Evolutionary conservation across 306 rosid species (phyloP), one percentile per base, ranked within the genome.

Genomic region (Rosa lucieae): DNA sequence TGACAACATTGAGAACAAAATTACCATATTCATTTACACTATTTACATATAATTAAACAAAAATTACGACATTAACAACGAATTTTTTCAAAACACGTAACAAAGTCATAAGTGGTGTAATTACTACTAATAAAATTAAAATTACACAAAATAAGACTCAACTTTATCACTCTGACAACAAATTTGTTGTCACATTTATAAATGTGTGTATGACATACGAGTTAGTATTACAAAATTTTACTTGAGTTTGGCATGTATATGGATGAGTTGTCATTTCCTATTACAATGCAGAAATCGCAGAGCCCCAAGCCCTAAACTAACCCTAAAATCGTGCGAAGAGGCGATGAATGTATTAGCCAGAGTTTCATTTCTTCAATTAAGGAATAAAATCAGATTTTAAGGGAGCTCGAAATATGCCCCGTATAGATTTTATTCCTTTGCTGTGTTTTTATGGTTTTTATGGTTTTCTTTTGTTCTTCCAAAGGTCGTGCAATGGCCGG

Each of bases 401-500:
- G 53, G 73, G 79, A 78, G 75, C 78, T 53, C 55, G 67, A 72
- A 20, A 69, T 32, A 43, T 53, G 9, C 52, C 29, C 3, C 66
- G 47, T 86, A 74, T 81, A 80, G 90, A 88, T 89, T 88, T 84
- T 83, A 83, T 88, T 86, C 90, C 76, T 32, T 55, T 32, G 40
- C 55, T 66, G 17, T 63, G 70, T 3, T 29, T 3, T 15, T 53
- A 37, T 44, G 47, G 81, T 15, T 80, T 72, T 53, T 68, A 61
- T 56, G 79, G 82, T 81, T 81, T 59, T 75, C 74, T 77, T 82
- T 59, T 46, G 71, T 70, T 76, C 68, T 63, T 43, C 80, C 46
- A 70, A 82, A 79, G 91, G 96, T 90, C 97, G 97, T 94, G 92
- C 97, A 78, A 72, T 88, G 97, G 96, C 78, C 89, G 94, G 90